A percentile compares a stretch with the other conserved stretches of the same genome.
Evolutionary conservation across 345 rosid genomes (phyloP).

Genomic region (Moricandia arvensis): DNA sequence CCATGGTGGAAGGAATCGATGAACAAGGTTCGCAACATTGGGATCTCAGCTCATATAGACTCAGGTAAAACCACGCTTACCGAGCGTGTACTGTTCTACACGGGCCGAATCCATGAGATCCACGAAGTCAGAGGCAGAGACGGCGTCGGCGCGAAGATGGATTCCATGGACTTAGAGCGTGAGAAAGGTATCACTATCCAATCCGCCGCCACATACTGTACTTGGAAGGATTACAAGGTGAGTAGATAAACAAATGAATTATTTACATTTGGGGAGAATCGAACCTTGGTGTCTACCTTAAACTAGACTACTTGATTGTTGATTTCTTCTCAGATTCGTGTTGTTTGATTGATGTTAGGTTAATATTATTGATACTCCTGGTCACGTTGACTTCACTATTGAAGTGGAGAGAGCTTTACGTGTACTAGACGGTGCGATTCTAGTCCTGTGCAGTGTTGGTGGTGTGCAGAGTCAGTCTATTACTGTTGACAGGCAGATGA

Average conservation of each 20-base stretch:
- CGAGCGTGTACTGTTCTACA: constrained; percentile 83
- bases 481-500: constrained; percentile 98
- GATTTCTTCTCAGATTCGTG: not conserved
- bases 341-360: constrained; percentile 45
- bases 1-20: constrained; percentile 99
- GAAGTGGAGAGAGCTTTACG: constrained; percentile 99
- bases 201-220: constrained; percentile 96
- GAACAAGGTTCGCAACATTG: constrained; percentile 82
- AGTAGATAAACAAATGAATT: not conserved
- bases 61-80: constrained; percentile 98
- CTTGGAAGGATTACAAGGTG: constrained; percentile 93
- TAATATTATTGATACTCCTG: constrained; percentile 96
- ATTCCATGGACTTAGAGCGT: constrained; percentile 96
- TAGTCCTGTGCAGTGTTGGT: constrained; percentile 95
- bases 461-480: constrained; percentile 99
- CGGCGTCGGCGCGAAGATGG: constrained; percentile 99
- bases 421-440: constrained; percentile 92
- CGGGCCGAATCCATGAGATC: constrained; percentile 96
- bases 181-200: constrained; percentile 99
- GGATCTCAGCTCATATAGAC: constrained; percentile 97
- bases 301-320: not conserved
- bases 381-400: constrained; percentile 96
- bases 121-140: constrained; percentile 97
- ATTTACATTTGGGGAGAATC: not conserved
- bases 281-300: not conserved